Conservation (phyloP, 208 protist species). For the Trypanosoma conorhini region DNA sequence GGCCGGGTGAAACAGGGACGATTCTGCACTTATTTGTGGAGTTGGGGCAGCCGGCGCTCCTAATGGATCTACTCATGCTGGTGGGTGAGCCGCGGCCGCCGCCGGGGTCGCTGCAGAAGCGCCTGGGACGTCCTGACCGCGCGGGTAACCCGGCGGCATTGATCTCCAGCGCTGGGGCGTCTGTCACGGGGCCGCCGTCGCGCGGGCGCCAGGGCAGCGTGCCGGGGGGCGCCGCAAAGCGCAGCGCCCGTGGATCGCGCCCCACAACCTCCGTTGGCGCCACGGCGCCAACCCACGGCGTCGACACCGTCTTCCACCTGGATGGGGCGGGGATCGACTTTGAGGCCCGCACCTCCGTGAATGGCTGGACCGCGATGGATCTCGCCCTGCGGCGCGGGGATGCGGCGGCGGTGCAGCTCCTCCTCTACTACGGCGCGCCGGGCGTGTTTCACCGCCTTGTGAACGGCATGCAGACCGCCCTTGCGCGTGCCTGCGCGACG, state of each 20-base stretch:
- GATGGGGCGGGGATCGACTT: slow-evolving; percentile 40
- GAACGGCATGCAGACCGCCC: slow-evolving; percentile 59
- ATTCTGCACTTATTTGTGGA: slow-evolving; percentile 79
- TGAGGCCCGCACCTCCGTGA: slow-evolving; percentile 20
- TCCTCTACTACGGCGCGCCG: slow-evolving; percentile 55
- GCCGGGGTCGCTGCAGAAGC: slow-evolving; percentile 21
- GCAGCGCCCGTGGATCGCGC: neutral
- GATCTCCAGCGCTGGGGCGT: slow-evolving; percentile 5
- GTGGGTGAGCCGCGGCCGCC: slow-evolving; percentile 29
- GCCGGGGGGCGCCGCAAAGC: neutral
- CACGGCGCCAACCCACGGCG: neutral
- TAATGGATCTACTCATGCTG: slow-evolving; percentile 60
- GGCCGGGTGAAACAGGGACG: slow-evolving; percentile 34
- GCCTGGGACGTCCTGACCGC: neutral
- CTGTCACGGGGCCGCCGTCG: slow-evolving; percentile 1
- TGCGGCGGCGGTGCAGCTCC: slow-evolving; percentile 45
- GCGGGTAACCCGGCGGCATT: neutral
- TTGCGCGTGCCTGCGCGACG: slow-evolving; percentile 59
- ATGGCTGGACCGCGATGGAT: slow-evolving; percentile 36
- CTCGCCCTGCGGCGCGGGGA: slow-evolving; percentile 45
- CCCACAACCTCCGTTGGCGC: neutral
- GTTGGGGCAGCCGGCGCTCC: slow-evolving; percentile 50
- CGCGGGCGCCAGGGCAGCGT: slow-evolving; percentile 6
- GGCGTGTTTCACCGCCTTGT: slow-evolving; percentile 32
- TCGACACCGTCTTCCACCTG: slow-evolving; percentile 13